Percentiles rank a stretch among this genome's conserved stretches.
Evolutionary conservation across 805 yeast genomes (phyloP).

Genomic region (Candida gorgasii): DNA sequence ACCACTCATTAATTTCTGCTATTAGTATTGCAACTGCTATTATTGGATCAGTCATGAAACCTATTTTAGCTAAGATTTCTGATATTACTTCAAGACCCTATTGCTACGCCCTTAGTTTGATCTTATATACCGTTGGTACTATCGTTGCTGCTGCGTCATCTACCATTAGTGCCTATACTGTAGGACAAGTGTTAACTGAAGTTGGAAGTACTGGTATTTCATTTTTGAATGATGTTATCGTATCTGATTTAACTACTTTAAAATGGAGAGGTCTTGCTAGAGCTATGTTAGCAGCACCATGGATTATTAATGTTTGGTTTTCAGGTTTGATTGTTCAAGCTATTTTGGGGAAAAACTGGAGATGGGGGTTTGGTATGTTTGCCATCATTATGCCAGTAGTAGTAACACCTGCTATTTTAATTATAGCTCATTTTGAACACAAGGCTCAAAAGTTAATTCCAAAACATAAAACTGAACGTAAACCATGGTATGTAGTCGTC

Average conservation of each 20-base stretch:
- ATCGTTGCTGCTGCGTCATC: slow-evolving; percentile 22
- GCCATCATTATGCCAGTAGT: slow-evolving; percentile 46
- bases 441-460: slow-evolving; percentile 25
- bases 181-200: slow-evolving; percentile 23
- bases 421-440: slow-evolving; percentile 33
- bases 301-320: slow-evolving; percentile 42
- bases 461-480: not conserved
- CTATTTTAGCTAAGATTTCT: slow-evolving; percentile 24
- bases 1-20: slow-evolving; percentile 24
- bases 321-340: slow-evolving; percentile 39
- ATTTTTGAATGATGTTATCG: slow-evolving; percentile 20
- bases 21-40: slow-evolving; percentile 22
- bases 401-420: slow-evolving; percentile 29
- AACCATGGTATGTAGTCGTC: slow-evolving; percentile 7
- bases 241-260: slow-evolving; percentile 27
- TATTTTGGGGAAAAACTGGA: slow-evolving; percentile 42
- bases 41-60: slow-evolving; percentile 22
- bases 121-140: slow-evolving; percentile 23
- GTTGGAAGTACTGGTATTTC: slow-evolving; percentile 23
- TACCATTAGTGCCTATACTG: slow-evolving; percentile 23
- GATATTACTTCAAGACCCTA: slow-evolving; percentile 24
- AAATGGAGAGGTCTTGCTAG: slow-evolving; percentile 24
- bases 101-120: slow-evolving; percentile 18
- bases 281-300: slow-evolving; percentile 35
- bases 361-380: slow-evolving; percentile 56